Evolutionary conservation across 257 asterid species (phyloP).

Genomic region (Catharanthus roseus): DNA sequence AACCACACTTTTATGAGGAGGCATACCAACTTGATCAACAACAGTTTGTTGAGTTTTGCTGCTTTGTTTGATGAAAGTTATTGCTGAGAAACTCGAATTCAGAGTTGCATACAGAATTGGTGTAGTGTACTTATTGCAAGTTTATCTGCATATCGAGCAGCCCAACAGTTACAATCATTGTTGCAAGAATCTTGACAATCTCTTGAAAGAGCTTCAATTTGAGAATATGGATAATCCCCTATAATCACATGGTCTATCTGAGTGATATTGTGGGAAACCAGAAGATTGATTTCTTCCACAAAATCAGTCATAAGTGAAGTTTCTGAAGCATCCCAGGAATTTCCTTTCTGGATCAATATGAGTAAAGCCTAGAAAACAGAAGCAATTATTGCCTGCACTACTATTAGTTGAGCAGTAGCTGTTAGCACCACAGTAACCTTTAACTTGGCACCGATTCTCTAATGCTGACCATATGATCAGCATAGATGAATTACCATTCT

Average conservation of each 20-base stretch:
- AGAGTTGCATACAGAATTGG: conserved; percentile 17
- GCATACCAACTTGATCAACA: not conserved
- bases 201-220: conserved; percentile 1
- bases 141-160: conserved; percentile 6
- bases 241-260: not conserved
- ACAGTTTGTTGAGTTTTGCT: not conserved
- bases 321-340: conserved; percentile 20
- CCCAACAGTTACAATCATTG: conserved; percentile 24
- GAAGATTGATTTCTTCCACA: conserved; percentile 12
- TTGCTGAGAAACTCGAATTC: not conserved
- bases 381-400: conserved; percentile 10
- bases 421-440: conserved; percentile 23
- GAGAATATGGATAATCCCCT: conserved; percentile 24
- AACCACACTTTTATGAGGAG: not conserved
- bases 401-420: conserved; percentile 14
- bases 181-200: conserved; percentile 19
- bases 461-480: conserved; percentile 19
- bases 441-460: conserved; percentile 13
- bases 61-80: conserved; percentile 17
- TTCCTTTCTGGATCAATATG: conserved; percentile 9
- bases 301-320: conserved; percentile 17
- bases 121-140: conserved; percentile 14
- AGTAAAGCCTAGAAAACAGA: conserved; percentile 25
- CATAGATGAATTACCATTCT: conserved; percentile 2
- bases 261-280: conserved; percentile 4